Base-by-base conservation (phyloP, 352 stramenopile species). In the Phytophthora podocarpi region DNA sequence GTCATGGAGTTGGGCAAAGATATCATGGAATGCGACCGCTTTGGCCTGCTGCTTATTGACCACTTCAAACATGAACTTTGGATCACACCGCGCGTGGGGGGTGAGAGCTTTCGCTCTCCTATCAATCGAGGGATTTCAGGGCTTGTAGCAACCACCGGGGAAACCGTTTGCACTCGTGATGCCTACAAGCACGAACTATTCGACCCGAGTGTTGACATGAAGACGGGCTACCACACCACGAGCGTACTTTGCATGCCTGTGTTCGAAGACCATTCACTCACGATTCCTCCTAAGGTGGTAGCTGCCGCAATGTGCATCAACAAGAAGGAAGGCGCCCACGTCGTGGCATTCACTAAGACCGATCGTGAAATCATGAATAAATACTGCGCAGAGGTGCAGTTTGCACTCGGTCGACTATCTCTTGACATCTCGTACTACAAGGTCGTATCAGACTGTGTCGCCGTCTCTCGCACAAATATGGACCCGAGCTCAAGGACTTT, bases 231-330 rank as follows among this genome's bases (percentile, higher is more conserved):
- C 46, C 79, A 70, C 40, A 96, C 85, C 1, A 88, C 79, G 11
- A 90, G 77, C 51, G 74, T 92, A 6, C 58, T 94, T 46, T 87
- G 76, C 41, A 80, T 90, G 77, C 83, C 85, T 5, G 70, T 96
- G 12, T 84, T 89, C 51, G 81, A 91, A 50, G 81, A 91, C 36
- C 73, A 89, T 51, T 71, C 74, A 2, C 24, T 68, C 13, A 72
- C 60, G 3, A 76, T 48, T 16, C 69, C 70, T 10, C 68, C 72
- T 0, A 89, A 89, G 37, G 76, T 85, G 43, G 81, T 91, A 12
- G 81, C 81, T 1, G 79, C 88, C 32, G 79, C 81, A 13, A 90
- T 97, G 80, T 93, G 91, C 53, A 95, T 97, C 62, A 97, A 98
- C 71, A 98, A 98, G 53, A 81, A 85, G 30, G 78, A 89, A 57